Evolutionary conservation across 768 basidiomycete genomes (phyloP), one percentile per base, ranked within the genome.

Genomic region (Lactarius pseudohatsudake): DNA sequence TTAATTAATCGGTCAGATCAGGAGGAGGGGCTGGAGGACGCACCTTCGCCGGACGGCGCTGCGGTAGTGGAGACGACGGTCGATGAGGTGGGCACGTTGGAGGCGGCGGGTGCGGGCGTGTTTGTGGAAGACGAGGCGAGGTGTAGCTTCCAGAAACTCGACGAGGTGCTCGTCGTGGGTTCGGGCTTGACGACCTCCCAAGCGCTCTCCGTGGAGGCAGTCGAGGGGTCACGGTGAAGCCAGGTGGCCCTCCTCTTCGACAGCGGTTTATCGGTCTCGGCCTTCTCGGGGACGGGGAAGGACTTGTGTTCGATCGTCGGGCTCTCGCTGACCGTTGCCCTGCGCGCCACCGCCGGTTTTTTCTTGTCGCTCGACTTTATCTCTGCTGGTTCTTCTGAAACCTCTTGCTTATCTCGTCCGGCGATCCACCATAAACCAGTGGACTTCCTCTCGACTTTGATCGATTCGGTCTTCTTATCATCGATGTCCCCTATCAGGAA

Each of bases 401-500:
- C 60, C 28, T 62, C 59, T 54, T 56, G 61, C 57, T 67, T 66
- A 57, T 69, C 70, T 67, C 78, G 78, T 15, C 73, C 72, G 54
- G 75, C 68, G 68, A 82, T 74, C 81, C 85, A 86, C 83, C 84
- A 85, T 59, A 81, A 75, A 38, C 84, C 83, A 16, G 80, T 78
- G 8, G 81, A 78, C 69, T 81, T 82, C 41, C 79, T 79, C 61
- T 85, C 80, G 59, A 89, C 81, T 67, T 86, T 84, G 66, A 89
- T 84, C 0, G 86, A 77, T 71, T 88, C 86, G 4, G 85, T 90
- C 68, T 78, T 80, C 60, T 79, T 74, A 4, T 77, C 69, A 66
- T 91, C 90, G 53, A 92, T 86, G 18, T 84, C 81, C 90, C 90
- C 90, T 92, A 68, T 40, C 61, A 32, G 38, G 54, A 64, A 30